Base-by-base conservation (phyloP, 192 early-diverging fungal genomes). In the Linnemannia zychae region DNA sequence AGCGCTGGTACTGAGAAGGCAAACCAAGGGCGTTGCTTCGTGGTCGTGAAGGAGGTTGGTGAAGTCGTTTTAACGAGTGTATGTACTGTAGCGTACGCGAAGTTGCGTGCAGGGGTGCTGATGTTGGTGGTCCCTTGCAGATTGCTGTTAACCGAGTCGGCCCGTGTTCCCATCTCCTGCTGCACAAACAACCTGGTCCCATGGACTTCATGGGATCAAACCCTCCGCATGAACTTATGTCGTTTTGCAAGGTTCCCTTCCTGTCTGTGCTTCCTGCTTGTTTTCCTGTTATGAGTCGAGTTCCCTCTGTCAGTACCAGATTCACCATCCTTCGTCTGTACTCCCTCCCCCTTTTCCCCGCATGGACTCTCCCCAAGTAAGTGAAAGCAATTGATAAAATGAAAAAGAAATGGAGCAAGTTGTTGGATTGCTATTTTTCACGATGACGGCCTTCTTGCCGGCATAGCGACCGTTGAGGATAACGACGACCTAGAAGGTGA, bases 401-500 rank as follows among this genome's bases (percentile, higher is more conserved):
- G n/a, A n/a, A n/a, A 40, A n/a, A 53, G 76, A 31, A 53, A 36
- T 37, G 60, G 17, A 17, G 47, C 44, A 75, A 87, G 75, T 49
- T 82, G 74, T 86, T 79, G 75, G 76, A 75, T 74, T 82, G 75
- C 73, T 82, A 78, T 79, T 96, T 91, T 97, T 97, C 88, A 99
- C 95, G 85, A 99, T 97, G 87, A 99, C 98, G 82, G 98, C 98
- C 95, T 99, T 99, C 95, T 98, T 99, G 87, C 99, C 99, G 90
- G 99, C 99, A 82, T 97, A 96, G 80, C 99, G 96, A 78, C 98
- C 99, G 88, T 98, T 97, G 81, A 99, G 95, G 89, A 99, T 90
- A 77, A 99, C 95, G 79, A 97, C 98, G 84, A 99, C 98, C 96
- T 99, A 92, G 48, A 63, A 36, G 70, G 44, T 24, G 53, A 18